Conservation (phyloP, 371 early-diverging fungal species). For the Rhizopus sp. region DNA sequence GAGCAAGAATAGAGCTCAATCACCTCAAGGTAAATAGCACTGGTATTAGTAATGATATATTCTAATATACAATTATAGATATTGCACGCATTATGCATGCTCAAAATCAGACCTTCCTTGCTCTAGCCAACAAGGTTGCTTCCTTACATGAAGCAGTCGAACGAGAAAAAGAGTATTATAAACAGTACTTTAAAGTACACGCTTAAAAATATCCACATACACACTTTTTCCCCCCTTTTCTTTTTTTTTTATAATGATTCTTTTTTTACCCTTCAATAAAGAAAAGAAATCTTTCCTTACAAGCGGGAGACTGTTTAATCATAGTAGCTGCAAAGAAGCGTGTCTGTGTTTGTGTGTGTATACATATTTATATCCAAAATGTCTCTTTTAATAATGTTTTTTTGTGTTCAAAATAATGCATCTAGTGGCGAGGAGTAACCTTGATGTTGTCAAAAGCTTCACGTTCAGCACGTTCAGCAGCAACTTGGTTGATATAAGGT, state of each 20-base stretch:
- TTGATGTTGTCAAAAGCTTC: conserved; percentile 73
- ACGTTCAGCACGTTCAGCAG: conserved; percentile 81
- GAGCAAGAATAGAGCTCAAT: conserved; percentile 33
- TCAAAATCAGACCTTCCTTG: conserved; percentile 68
- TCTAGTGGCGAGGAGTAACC: conserved; percentile 38
- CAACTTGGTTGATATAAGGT: conserved; percentile 84
- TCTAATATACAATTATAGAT: conserved; percentile 26
- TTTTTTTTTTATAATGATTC: neutral
- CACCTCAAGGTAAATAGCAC: conserved; percentile 43
- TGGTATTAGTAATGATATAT: neutral
- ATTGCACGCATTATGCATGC: conserved; percentile 58
- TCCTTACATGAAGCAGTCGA: conserved; percentile 60
- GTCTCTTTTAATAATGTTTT: neutral
- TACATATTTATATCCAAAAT: too few relatives aligned
- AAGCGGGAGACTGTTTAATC: too few relatives aligned
- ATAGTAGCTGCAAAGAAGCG: too few relatives aligned
- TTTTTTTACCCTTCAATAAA: too few relatives aligned
- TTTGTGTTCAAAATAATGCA: conserved; percentile 8
- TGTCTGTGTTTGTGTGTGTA: too few relatives aligned
- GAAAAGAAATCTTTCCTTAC: too few relatives aligned
- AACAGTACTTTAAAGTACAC: conserved; percentile 34
- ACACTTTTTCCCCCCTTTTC: neutral
- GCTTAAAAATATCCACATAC: conserved; percentile 5
- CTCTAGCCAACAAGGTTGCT: conserved; percentile 62
- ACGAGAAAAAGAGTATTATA: conserved; percentile 47